Percentiles rank a stretch among this genome's conserved stretches.
Evolutionary conservation across 345 rosid genomes (phyloP).

Genomic region (Gossypium sturtianum): DNA sequence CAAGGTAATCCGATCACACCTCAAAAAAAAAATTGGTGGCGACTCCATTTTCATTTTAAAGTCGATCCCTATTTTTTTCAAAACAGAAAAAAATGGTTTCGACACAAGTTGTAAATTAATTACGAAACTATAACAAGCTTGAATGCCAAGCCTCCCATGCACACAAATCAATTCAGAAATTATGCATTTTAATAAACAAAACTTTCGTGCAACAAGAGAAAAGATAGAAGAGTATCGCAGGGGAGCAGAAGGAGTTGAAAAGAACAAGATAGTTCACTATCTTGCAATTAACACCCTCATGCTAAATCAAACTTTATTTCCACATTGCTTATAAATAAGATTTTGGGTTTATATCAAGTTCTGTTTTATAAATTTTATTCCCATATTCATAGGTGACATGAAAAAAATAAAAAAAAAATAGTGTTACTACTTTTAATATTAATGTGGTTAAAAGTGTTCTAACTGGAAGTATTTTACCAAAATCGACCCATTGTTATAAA

Average conservation of each 20-base stretch:
- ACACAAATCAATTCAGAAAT: not conserved
- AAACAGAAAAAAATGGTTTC: too few relatives aligned
- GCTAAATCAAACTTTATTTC: not conserved
- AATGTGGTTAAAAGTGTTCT: rapidly evolving
- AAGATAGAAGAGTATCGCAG: not conserved
- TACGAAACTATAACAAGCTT: not conserved
- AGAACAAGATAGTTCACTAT: not conserved
- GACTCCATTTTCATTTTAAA: too few relatives aligned
- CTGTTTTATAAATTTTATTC: too few relatives aligned
- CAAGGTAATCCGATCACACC: too few relatives aligned
- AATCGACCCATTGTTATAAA: rapidly evolving
- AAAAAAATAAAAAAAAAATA: too few relatives aligned
- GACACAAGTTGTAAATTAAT: not conserved
- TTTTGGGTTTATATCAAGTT: too few relatives aligned
- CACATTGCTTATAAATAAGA: too few relatives aligned
- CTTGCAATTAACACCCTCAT: not conserved
- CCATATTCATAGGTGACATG: too few relatives aligned
- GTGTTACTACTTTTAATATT: rapidly evolving
- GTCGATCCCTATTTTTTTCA: too few relatives aligned
- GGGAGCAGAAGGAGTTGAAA: not conserved
- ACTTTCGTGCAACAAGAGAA: not conserved
- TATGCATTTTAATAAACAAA: not conserved
- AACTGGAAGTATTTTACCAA: rapidly evolving
- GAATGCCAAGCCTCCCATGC: not conserved
- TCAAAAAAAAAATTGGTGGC: too few relatives aligned